A percentile compares a stretch with the other conserved stretches of the same genome.
phyloP scores from a whole-genome alignment of 2,329 filamentous ascomycete genomes.

The Sarocladiaceae sp. region DNA sequence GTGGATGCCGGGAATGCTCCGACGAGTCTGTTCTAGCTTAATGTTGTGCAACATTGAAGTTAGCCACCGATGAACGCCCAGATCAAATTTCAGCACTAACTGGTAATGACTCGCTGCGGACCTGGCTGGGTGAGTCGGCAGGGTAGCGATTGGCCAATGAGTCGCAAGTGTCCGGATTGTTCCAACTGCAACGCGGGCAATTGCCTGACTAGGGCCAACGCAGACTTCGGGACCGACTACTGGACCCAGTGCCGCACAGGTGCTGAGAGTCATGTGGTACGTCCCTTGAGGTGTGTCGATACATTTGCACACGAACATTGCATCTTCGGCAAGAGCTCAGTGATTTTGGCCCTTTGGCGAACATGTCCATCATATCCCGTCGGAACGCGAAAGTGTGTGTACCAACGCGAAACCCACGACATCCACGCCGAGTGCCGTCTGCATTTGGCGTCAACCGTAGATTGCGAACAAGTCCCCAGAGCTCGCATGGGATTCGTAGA shows the following conservation, averaged over 20 bases:
- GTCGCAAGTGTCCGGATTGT: background rate
- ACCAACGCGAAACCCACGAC: no score
- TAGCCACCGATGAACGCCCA: background rate
- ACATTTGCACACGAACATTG: background rate
- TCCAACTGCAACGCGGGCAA: background rate
- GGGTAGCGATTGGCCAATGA: background rate
- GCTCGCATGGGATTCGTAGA: background rate
- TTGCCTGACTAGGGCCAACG: background rate
- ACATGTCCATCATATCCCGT: no score
- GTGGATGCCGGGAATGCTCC: background rate
- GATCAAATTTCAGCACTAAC: no score
- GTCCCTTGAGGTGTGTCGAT: background rate
- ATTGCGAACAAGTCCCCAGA: no score
- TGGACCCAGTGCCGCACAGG: slow-evolving; percentile 4
- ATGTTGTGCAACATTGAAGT: background rate
- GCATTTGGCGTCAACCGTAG: no score
- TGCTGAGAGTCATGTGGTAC: slow-evolving; percentile 3
- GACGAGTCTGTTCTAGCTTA: no score
- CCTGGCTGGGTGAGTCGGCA: no score
- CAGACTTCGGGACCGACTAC: background rate
- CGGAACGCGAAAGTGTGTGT: no score
- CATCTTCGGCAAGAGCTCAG: background rate
- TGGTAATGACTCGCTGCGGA: no score
- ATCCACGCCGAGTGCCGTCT: no score
- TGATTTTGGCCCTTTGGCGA: no score